Conservation (phyloP, 371 early-diverging fungal genomes). For the Mortierella sp. region DNA sequence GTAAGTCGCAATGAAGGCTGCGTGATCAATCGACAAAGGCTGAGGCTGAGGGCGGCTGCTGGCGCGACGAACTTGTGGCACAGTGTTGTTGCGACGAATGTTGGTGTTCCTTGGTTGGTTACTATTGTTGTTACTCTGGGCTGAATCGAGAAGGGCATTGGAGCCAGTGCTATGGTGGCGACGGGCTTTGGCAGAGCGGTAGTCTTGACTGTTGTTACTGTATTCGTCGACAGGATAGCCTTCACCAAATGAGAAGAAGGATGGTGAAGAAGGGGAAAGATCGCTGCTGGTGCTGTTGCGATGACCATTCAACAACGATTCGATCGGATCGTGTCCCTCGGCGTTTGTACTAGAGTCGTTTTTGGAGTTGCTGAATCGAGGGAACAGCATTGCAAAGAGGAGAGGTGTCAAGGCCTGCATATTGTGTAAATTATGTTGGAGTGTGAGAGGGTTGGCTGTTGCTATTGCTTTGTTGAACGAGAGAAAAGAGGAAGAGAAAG, state of each 20-base stretch:
- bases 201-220: background rate
- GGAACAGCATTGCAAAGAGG: constrained; percentile 56
- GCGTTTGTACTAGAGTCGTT: background rate
- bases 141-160: background rate
- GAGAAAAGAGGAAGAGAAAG: background rate
- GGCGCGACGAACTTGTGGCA: constrained; percentile 16
- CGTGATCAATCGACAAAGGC: constrained; percentile 38
- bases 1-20: constrained; percentile 42
- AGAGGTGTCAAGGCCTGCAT: constrained; percentile 55
- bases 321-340: constrained; percentile 18
- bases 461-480: background rate
- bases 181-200: constrained; percentile 24
- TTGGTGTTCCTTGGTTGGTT: constrained; percentile 6
- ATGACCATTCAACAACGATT: constrained; percentile 12
- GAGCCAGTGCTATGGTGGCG: constrained; percentile 42
- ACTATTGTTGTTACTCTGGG: background rate
- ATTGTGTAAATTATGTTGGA: background rate
- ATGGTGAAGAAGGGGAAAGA: background rate
- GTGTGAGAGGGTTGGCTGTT: background rate
- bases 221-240: constrained; percentile 23
- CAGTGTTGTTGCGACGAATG: constrained; percentile 14
- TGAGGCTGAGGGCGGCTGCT: constrained; percentile 18
- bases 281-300: constrained; percentile 11
- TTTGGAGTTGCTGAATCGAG: constrained; percentile 27
- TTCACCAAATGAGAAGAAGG: constrained; percentile 28